Base-by-base conservation (phyloP, 1,139 yeast genomes). In the Saccharomyces hybrid region DNA sequence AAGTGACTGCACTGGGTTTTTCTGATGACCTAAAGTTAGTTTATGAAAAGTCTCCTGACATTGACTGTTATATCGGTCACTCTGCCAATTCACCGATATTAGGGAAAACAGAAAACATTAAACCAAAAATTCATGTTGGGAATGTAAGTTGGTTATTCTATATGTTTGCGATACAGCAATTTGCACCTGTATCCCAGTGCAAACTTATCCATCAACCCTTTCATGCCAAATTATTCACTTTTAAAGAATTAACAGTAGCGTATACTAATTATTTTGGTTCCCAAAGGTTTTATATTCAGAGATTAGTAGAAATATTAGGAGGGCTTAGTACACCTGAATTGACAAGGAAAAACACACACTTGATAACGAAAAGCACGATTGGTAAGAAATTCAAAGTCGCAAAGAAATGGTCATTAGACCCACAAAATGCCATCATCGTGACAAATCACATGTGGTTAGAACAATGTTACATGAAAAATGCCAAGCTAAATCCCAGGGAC, bases 361-460 rank as follows among this genome's bases (percentile, higher is more conserved):
- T 93, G 50, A 77, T 93, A 13, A 82, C 89, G 3, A 86, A 90
- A 0, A 76, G 76, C 47, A 79, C 87, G 0, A 69, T 69, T 16
- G 98, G 99, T 1, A 80, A 78, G 56, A 93, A 93, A 70, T 88
- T 79, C 63, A 78, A 78, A 9, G 88, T 93, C 8, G 96, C 95
- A 0, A 68, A 73, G 34, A 72, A 73, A 48, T 87, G 90, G 83
- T 79, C 83, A 73, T 73, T 7, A 78, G 84, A 28, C 50, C 42
- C 9, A 11, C 50, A 47, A 25, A 30, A 7, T 28, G 48, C 23
- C 13, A 73, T 72, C 38, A 69, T 86, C 1, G 85, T 88, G 0
- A 38, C 44, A 38, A 90, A 86, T 64, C 96, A 88, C 68, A 65
- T 84, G 20, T 93, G 99, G 99, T 71, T 93, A n/a, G 98, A 93